Evolutionary conservation across 169 alveolate genomes (phyloP).

Genomic region (Fabrea salina): DNA sequence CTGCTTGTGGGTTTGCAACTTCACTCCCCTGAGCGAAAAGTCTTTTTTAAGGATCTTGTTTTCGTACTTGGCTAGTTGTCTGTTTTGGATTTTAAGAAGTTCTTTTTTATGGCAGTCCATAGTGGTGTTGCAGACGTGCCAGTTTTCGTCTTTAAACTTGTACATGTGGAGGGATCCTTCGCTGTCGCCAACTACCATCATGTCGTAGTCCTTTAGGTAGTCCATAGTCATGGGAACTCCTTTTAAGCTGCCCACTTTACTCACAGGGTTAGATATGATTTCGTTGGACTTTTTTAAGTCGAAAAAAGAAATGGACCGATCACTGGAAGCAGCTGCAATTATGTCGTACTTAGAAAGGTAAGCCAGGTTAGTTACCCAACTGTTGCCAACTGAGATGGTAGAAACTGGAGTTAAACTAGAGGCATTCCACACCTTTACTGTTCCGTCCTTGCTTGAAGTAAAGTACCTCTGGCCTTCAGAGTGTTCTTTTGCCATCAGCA

Average conservation of each 20-base stretch:
- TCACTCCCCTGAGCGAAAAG: neutral
- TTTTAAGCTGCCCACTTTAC: constrained; percentile 43
- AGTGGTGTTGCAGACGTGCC: constrained; percentile 52
- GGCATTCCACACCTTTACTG: constrained; percentile 55
- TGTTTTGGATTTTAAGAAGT: neutral
- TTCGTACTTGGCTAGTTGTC: neutral
- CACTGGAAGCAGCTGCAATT: constrained; percentile 59
- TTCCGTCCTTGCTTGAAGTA: constrained; percentile 60
- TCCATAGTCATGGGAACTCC: constrained; percentile 59
- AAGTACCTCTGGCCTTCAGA: constrained; percentile 35
- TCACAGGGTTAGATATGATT: constrained; percentile 37
- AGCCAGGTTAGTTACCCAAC: constrained; percentile 54
- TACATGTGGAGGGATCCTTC: constrained; percentile 56
- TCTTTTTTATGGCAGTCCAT: constrained; percentile 20
- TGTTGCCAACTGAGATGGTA: constrained; percentile 36
- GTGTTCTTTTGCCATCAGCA: constrained; percentile 33
- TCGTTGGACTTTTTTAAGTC: constrained; percentile 46
- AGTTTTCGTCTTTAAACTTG: constrained; percentile 36
- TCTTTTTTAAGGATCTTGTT: constrained; percentile 4
- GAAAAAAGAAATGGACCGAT: constrained; percentile 47
- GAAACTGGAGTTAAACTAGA: constrained; percentile 27
- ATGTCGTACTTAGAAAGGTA: constrained; percentile 42
- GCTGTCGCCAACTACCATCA: constrained; percentile 58
- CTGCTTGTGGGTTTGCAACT: constrained; percentile 24
- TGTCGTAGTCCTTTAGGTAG: constrained; percentile 39